These are phyloP conservation scores for Viola pubescens DNA, from an alignment of 441 rosid genomes.

Conservation along the genomic window DNA sequence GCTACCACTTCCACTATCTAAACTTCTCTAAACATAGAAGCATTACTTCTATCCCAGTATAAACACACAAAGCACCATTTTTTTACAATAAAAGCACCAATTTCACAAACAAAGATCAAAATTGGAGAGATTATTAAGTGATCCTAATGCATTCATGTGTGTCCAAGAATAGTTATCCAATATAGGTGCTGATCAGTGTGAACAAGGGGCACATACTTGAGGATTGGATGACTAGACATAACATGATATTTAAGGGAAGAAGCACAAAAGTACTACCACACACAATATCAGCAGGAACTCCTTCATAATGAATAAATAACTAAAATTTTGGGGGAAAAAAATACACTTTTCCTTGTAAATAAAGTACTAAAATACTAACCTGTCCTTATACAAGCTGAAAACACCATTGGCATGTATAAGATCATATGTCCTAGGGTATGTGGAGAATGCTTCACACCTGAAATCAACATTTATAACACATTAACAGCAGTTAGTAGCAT, in stretches of 20 bases:
- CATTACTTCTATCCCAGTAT: too few relatives aligned
- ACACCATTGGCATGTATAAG: constrained; percentile 77
- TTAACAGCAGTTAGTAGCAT: neutral
- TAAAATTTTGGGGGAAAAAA: neutral
- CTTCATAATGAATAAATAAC: neutral
- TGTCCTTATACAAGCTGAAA: constrained; percentile 71
- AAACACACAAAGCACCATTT: too few relatives aligned
- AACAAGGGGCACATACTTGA: neutral
- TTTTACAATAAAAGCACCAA: too few relatives aligned
- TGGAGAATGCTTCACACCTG: constrained; percentile 98
- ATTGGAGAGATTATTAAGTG: neutral
- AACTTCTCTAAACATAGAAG: too few relatives aligned
- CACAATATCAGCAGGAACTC: too few relatives aligned
- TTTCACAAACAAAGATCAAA: too few relatives aligned
- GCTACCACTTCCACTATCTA: too few relatives aligned
- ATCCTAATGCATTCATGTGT: neutral
- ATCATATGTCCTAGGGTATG: constrained; percentile 94
- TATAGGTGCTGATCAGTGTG: neutral
- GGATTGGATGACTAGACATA: neutral
- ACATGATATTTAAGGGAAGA: too few relatives aligned
- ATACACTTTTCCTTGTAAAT: neutral
- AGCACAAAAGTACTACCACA: too few relatives aligned
- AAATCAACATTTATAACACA: constrained; percentile 7
- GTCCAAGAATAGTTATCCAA: neutral
- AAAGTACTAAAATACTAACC: constrained; percentile 30